Conservation (phyloP, 2,329 filamentous ascomycete genomes). For the Botrytis deweyae region DNA sequence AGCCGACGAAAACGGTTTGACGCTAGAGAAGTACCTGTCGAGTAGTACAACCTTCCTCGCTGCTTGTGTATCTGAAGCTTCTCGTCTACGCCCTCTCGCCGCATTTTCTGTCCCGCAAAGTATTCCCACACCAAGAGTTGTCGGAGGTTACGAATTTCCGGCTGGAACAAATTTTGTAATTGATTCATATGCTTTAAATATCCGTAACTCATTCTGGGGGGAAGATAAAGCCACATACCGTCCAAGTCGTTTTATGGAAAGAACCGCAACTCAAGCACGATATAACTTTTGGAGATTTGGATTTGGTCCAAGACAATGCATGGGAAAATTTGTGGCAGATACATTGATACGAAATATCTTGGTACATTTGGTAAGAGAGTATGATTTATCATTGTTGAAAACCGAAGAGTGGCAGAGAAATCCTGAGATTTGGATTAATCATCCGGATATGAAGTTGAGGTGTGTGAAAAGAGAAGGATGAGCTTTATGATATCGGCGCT, state of each 20-base stretch:
- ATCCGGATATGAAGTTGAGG: slow-evolving; percentile 18
- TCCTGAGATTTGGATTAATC: slow-evolving; percentile 20
- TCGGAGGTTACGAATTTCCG: slow-evolving; percentile 43
- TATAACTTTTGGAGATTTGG: slow-evolving; percentile 48
- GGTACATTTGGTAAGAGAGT: slow-evolving; percentile 20
- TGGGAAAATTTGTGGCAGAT: slow-evolving; percentile 46
- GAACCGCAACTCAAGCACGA: slow-evolving; percentile 30
- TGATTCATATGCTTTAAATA: slow-evolving; percentile 47
- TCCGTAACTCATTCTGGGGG: slow-evolving; percentile 44
- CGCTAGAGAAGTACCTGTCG: slow-evolving; percentile 34
- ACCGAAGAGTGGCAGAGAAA: slow-evolving; percentile 18
- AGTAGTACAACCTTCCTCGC: slow-evolving; percentile 36
- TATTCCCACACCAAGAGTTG: slow-evolving; percentile 39
- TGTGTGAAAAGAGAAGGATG: slow-evolving; percentile 16
- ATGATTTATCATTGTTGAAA: neutral
- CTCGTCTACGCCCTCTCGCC: slow-evolving; percentile 23
- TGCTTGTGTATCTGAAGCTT: slow-evolving; percentile 44
- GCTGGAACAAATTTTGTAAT: slow-evolving; percentile 44
- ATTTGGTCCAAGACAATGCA: slow-evolving; percentile 46
- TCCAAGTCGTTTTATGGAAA: slow-evolving; percentile 38
- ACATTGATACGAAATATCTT: slow-evolving; percentile 36
- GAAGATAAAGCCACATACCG: slow-evolving; percentile 40
- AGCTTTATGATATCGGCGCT: neutral
- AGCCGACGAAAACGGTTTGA: neutral
- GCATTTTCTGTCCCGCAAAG: slow-evolving; percentile 46